Percentiles rank a stretch among this genome's conserved stretches.
These are phyloP conservation scores for Leccinellum luteum DNA, from an alignment of 768 basidiomycete genomes.

Conservation along the genomic window DNA sequence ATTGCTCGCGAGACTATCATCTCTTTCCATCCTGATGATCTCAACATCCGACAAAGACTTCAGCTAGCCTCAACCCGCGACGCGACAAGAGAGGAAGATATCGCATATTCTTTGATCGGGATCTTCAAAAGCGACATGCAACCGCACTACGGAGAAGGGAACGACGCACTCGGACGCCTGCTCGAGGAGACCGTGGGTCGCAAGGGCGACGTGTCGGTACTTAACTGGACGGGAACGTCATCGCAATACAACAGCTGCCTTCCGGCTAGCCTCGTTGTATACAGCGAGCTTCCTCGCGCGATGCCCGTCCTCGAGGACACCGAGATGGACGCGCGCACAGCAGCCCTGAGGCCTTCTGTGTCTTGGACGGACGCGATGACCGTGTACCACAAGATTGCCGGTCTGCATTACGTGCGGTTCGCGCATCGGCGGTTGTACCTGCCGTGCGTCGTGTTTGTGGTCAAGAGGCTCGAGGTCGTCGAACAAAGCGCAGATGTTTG, in stretches of 20 bases:
- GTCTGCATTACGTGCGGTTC: not conserved
- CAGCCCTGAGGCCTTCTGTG: not conserved
- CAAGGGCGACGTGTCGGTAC: not conserved
- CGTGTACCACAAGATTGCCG: not conserved
- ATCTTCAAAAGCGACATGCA: not conserved
- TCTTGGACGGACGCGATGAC: not conserved
- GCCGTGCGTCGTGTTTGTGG: not conserved
- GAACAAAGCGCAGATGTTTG: not conserved
- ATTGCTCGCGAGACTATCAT: not conserved
- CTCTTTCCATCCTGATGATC: not conserved
- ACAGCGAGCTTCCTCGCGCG: not conserved
- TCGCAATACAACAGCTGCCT: not conserved
- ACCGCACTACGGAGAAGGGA: not conserved
- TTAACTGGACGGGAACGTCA: not conserved
- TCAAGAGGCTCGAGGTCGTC: not conserved
- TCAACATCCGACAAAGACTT: not conserved
- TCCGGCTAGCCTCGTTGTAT: not conserved
- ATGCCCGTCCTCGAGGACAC: not conserved
- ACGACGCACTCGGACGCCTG: not conserved
- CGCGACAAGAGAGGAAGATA: not conserved
- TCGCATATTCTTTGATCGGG: not conserved
- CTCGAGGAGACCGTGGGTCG: not conserved
- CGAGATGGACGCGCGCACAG: not conserved
- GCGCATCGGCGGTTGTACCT: not conserved
- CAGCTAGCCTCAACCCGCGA: not conserved